phyloP scores from a whole-genome alignment of 2,329 filamentous ascomycete genomes.

The Penicillium sp. region DNA sequence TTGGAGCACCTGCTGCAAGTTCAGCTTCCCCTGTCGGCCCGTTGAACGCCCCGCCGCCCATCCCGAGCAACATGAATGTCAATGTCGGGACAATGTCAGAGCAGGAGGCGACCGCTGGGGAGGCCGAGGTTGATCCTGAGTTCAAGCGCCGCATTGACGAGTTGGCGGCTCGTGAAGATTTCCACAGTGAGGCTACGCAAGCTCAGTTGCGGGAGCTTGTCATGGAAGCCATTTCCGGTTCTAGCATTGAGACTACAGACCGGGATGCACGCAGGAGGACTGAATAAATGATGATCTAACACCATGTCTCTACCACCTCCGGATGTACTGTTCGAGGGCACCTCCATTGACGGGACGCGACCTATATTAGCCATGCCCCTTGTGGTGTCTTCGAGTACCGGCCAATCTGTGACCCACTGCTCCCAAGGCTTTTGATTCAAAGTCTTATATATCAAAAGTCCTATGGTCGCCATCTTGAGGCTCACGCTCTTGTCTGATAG shows the following conservation, averaged over 20 bases:
- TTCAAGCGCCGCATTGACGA: slow-evolving; percentile 84
- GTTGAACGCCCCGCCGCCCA: slow-evolving; percentile 51
- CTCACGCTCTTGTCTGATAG: background rate
- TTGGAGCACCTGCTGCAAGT: slow-evolving; percentile 25
- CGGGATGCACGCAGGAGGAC: slow-evolving; percentile 61
- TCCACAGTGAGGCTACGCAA: slow-evolving; percentile 75
- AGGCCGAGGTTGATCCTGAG: slow-evolving; percentile 67
- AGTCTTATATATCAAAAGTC: background rate
- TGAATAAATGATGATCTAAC: slow-evolving; percentile 38
- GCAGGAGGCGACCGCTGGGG: slow-evolving; percentile 50
- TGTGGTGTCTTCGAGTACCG: background rate
- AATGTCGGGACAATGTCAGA: slow-evolving; percentile 70
- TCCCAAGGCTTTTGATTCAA: background rate
- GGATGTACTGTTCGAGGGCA: background rate
- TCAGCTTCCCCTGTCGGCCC: slow-evolving; percentile 29
- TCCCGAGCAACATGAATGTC: slow-evolving; percentile 72
- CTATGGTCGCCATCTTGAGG: background rate
- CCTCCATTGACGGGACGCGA: background rate
- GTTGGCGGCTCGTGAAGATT: slow-evolving; percentile 75
- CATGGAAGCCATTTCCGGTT: slow-evolving; percentile 68
- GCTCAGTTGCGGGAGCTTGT: slow-evolving; percentile 71
- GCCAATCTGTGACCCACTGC: background rate
- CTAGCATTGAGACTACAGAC: slow-evolving; percentile 56
- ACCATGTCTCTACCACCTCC: background rate
- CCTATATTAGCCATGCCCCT: background rate